Base-by-base conservation (phyloP, 164 flowering plant genomes). In the Paratinospora sagittata region DNA sequence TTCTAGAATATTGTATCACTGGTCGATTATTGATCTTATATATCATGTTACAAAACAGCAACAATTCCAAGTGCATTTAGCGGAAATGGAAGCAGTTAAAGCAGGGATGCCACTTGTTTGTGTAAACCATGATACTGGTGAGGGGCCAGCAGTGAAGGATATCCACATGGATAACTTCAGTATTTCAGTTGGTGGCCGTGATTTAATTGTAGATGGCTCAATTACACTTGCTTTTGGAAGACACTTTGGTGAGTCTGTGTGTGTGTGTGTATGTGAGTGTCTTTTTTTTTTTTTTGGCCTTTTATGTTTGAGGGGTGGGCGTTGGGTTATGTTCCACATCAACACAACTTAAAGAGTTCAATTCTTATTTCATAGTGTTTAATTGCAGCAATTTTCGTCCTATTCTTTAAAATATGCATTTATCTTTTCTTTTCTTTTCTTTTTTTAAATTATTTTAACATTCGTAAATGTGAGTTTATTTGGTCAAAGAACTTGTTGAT, bases 161-260 rank as follows among this genome's bases (percentile, higher is more conserved):
- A 84, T 96, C 68, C 97, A 87, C 72, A 80, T 96, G 95, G 96
- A 93, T 76, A 90, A 90, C 82, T 93, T 96, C 77, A 93, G 76
- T 80, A 73, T 96, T 27, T 92, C 99, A 73, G 91, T 96, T 65
- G 99, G 99, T 70, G 99, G 99, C 39, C 98, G 98, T 73, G 99
- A 93, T 65, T 96, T 96, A 49, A 89, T 96, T 76, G 81, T 86
- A 34, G 99, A 96, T 75, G 97, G 96, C 67, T 43, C 85, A 63
- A 77, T 96, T 30, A 93, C 93, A 24, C 93, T 96, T 62, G 82
- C 99, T 69, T 88, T 82, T 81, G 99, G 98, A 72, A 84, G 99
- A 81, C 98, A 96, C 72, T 96, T 90, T 78, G 99, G 99, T 96
- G 74, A 74, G 88, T 81, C 17, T 0, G 14, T 47, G 17, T 13